Conservation (phyloP, 768 basidiomycete genomes). For the Chiua virens region DNA sequence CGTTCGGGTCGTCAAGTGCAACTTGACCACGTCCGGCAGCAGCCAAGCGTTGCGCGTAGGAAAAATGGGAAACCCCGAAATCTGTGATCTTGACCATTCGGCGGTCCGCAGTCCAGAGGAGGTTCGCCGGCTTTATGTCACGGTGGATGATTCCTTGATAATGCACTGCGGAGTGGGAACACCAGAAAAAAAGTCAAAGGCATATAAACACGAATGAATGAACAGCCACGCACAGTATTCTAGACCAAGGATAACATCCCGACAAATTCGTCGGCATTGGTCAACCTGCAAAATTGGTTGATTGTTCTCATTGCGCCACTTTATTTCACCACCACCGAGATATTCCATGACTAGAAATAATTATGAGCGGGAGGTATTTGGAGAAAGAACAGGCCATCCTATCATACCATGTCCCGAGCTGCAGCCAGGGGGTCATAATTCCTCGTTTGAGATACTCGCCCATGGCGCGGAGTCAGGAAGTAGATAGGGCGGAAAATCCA, state of each 20-base stretch:
- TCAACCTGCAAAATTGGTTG: constrained; percentile 78
- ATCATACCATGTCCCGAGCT: constrained; percentile 32
- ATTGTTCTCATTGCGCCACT: constrained; percentile 69
- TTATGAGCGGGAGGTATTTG: constrained; percentile 20
- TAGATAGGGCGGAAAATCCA: constrained; percentile 17
- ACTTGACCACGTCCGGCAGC: constrained; percentile 48
- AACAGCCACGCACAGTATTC: constrained; percentile 77
- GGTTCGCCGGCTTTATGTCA: constrained; percentile 98
- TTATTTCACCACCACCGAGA: constrained; percentile 92
- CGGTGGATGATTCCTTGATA: constrained; percentile 98
- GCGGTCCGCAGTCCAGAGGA: constrained; percentile 86
- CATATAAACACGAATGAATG: constrained; percentile 2
- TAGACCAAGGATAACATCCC: constrained; percentile 91
- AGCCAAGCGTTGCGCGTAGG: constrained; percentile 79
- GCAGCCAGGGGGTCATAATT: constrained; percentile 33
- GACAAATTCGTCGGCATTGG: constrained; percentile 83
- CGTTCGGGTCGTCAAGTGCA: constrained; percentile 46
- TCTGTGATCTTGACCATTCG: constrained; percentile 95
- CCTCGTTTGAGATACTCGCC: constrained; percentile 31
- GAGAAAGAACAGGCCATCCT: constrained; percentile 17
- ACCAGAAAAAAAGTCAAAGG: constrained; percentile 1
- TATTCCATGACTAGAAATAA: constrained; percentile 84
- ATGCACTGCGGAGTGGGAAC: constrained; percentile 63
- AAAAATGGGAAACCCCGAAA: constrained; percentile 97
- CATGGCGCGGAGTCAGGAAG: constrained; percentile 26